Percentiles rank a stretch among this genome's conserved stretches.
These are phyloP conservation scores for Cladosporium oxysporum DNA, from an alignment of 2,329 filamentous ascomycete genomes.

Conservation along the genomic window DNA sequence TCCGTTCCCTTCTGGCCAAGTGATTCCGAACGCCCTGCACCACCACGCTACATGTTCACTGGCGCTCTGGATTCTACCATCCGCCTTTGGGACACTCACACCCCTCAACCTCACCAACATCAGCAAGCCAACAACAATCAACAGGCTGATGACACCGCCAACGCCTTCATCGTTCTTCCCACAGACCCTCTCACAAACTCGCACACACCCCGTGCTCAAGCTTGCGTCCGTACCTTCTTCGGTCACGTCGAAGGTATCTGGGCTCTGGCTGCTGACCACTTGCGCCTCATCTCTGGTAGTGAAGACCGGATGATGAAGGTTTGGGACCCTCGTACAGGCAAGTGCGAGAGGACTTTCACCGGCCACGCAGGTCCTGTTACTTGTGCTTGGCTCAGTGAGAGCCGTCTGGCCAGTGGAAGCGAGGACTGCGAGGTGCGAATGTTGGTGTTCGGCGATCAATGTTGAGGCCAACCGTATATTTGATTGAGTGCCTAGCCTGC, in stretches of 20 bases:
- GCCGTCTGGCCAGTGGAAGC: slow-evolving; percentile 83
- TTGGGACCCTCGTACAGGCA: slow-evolving; percentile 90
- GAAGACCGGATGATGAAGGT: slow-evolving; percentile 95
- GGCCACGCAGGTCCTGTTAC: slow-evolving; percentile 90
- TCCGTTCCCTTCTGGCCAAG: slow-evolving; percentile 57
- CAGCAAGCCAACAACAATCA: slow-evolving; percentile 17
- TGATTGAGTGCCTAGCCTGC: background rate
- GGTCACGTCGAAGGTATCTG: slow-evolving; percentile 96
- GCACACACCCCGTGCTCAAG: slow-evolving; percentile 40
- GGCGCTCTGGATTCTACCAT: slow-evolving; percentile 90
- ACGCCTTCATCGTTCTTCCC: slow-evolving; percentile 31
- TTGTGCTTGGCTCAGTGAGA: slow-evolving; percentile 88
- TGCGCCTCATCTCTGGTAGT: slow-evolving; percentile 83
- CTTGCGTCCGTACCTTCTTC: slow-evolving; percentile 89
- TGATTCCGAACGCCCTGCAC: slow-evolving; percentile 66
- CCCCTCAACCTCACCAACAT: slow-evolving; percentile 23
- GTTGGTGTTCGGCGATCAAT: slow-evolving; percentile 36
- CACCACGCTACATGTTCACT: slow-evolving; percentile 89
- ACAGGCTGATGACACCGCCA: slow-evolving; percentile 8
- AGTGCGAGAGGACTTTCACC: slow-evolving; percentile 88
- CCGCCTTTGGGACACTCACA: slow-evolving; percentile 80
- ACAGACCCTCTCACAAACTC: slow-evolving; percentile 39
- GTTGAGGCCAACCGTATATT: background rate
- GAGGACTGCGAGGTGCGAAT: slow-evolving; percentile 91
- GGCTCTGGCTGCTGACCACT: slow-evolving; percentile 84